phyloP scores from a whole-genome alignment of 176 grass and related monocot species.

The Carex cristatella region DNA sequence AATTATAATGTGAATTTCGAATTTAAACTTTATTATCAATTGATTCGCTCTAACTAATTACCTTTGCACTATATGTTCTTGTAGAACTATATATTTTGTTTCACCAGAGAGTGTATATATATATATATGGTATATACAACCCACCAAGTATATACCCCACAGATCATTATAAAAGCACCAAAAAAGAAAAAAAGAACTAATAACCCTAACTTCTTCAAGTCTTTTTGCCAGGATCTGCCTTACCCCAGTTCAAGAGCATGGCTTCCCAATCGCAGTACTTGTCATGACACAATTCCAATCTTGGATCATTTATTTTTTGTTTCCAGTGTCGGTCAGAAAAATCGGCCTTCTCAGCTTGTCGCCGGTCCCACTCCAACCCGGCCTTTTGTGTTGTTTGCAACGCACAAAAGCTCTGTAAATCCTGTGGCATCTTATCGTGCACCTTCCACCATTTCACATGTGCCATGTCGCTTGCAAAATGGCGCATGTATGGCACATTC shows the following conservation, averaged over 20 bases:
- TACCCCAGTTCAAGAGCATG: slow-evolving; percentile 2
- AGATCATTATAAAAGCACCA: background rate
- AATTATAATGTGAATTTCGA: too few species aligned
- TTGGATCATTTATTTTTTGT: slow-evolving; percentile 33
- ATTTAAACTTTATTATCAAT: too few species aligned
- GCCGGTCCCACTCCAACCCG: slow-evolving; percentile 33
- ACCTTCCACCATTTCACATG: slow-evolving; percentile 46
- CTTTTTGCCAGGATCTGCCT: background rate
- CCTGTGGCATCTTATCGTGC: slow-evolving; percentile 43
- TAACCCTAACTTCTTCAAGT: background rate
- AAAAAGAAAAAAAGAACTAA: background rate
- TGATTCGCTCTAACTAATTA: background rate
- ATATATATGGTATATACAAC: background rate
- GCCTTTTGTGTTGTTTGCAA: slow-evolving; percentile 21
- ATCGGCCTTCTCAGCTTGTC: slow-evolving; percentile 32
- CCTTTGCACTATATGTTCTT: background rate
- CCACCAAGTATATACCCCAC: background rate
- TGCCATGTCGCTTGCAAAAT: slow-evolving; percentile 45
- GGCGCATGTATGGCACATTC: slow-evolving; percentile 29
- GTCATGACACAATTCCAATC: slow-evolving; percentile 3
- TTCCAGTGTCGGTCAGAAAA: slow-evolving; percentile 37
- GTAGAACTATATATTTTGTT: background rate
- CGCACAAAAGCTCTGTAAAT: slow-evolving; percentile 33
- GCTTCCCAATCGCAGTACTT: slow-evolving; percentile 22
- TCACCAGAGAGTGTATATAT: background rate